phyloP scores from a whole-genome alignment of 495 filamentous ascomycete genomes.

The Bathelium albidoporum region DNA sequence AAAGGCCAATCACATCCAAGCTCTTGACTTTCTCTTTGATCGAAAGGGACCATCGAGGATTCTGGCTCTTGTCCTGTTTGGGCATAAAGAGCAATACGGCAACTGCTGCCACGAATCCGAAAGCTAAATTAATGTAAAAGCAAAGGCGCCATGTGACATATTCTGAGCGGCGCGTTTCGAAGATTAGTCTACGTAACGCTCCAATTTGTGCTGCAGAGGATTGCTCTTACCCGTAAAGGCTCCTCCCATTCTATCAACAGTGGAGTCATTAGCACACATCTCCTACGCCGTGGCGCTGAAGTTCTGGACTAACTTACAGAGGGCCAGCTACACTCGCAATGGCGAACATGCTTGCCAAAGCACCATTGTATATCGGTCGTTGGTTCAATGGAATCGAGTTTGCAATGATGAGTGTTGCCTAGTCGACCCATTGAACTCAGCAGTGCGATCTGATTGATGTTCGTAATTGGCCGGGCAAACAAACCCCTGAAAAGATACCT shows the following conservation, averaged over 20 bases:
- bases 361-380: slow-evolving; percentile 62
- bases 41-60: slow-evolving; percentile 4
- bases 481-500: neutral
- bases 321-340: slow-evolving; percentile 47
- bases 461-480: neutral
- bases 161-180: slow-evolving; percentile 33
- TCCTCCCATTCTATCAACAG: slow-evolving; percentile 20
- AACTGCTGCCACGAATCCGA: slow-evolving; percentile 55
- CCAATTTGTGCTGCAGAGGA: neutral
- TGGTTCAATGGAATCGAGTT: slow-evolving; percentile 62
- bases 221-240: slow-evolving; percentile 31
- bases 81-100: slow-evolving; percentile 42
- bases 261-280: neutral
- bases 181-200: too few species aligned
- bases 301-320: slow-evolving; percentile 3
- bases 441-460: neutral
- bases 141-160: slow-evolving; percentile 73
- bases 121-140: slow-evolving; percentile 59
- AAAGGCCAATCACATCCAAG: slow-evolving; percentile 58
- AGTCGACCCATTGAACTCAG: neutral
- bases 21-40: slow-evolving; percentile 33
- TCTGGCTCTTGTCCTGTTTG: slow-evolving; percentile 14
- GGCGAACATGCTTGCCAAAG: slow-evolving; percentile 70
- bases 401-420: slow-evolving; percentile 65
- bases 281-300: neutral